These are phyloP conservation scores for Mycena capillaripes DNA, from an alignment of 768 basidiomycete genomes.

Conservation along the genomic window DNA sequence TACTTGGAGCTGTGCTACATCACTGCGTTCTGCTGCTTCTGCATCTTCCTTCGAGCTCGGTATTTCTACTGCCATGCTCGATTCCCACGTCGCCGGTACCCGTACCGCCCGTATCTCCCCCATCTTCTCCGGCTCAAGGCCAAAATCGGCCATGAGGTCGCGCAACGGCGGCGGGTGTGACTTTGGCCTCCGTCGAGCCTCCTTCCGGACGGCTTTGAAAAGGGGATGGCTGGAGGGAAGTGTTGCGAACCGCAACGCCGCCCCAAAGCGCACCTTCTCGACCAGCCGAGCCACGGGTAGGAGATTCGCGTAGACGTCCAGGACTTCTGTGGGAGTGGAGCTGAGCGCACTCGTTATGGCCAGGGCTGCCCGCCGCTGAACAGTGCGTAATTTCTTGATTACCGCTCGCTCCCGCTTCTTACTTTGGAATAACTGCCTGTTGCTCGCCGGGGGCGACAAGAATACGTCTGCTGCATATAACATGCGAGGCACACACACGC, in stretches of 20 bases:
- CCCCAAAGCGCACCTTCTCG: background rate
- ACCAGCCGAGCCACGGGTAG: conserved; percentile 1
- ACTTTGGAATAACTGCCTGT: background rate
- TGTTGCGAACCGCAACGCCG: background rate
- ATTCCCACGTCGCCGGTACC: background rate
- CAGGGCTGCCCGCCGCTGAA: conserved; percentile 36
- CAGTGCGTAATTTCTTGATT: background rate
- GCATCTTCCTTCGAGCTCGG: too few species aligned
- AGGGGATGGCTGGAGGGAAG: background rate
- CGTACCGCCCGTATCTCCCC: conserved; percentile 5
- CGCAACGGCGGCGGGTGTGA: background rate
- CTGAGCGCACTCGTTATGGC: conserved; percentile 33
- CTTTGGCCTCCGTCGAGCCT: background rate
- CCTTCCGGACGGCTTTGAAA: background rate
- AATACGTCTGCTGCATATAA: conserved; percentile 40
- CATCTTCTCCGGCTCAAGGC: background rate
- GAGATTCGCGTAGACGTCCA: background rate
- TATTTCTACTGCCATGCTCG: background rate
- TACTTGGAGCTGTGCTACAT: background rate
- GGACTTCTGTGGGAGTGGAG: conserved; percentile 30
- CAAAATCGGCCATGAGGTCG: background rate
- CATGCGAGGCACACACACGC: conserved; percentile 38
- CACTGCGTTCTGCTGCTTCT: background rate
- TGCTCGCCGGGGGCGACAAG: conserved; percentile 9
- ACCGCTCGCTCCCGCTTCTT: background rate